phyloP scores from a whole-genome alignment of 768 basidiomycete genomes.

The Dentipellis fragilis region DNA sequence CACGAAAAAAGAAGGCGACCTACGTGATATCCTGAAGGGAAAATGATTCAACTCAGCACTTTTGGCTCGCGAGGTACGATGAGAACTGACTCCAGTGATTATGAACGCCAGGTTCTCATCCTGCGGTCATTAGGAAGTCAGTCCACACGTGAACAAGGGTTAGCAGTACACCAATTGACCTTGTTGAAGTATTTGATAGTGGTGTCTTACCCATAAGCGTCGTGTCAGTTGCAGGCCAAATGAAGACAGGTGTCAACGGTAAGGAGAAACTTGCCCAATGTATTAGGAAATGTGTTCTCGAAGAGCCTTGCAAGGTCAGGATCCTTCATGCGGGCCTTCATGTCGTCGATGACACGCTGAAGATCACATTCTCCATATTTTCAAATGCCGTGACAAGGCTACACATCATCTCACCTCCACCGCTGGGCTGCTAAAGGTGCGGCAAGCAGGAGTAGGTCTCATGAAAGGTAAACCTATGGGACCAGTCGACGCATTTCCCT shows the following conservation, averaged over 20 bases:
- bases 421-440: conserved; percentile 66
- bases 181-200: conserved; percentile 68
- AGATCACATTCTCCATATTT: neutral
- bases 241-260: neutral
- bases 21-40: conserved; percentile 64
- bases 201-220: conserved; percentile 40
- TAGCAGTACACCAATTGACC: neutral
- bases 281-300: conserved; percentile 78
- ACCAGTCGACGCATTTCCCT: conserved; percentile 50
- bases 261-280: conserved; percentile 41
- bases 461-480: conserved; percentile 59
- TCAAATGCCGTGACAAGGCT: neutral
- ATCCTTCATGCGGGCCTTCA: conserved; percentile 63
- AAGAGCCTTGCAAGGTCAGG: conserved; percentile 71
- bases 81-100: conserved; percentile 54
- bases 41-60: conserved; percentile 1
- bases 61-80: neutral
- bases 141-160: neutral
- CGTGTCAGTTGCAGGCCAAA: too few relatives aligned
- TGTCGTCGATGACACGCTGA: conserved; percentile 65
- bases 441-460: conserved; percentile 57
- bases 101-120: conserved; percentile 68
- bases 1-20: conserved; percentile 18
- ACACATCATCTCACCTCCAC: conserved; percentile 44
- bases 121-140: conserved; percentile 20